Evolutionary conservation across 768 basidiomycete species (phyloP).

Genomic region (Kwoniella bestiolae): DNA sequence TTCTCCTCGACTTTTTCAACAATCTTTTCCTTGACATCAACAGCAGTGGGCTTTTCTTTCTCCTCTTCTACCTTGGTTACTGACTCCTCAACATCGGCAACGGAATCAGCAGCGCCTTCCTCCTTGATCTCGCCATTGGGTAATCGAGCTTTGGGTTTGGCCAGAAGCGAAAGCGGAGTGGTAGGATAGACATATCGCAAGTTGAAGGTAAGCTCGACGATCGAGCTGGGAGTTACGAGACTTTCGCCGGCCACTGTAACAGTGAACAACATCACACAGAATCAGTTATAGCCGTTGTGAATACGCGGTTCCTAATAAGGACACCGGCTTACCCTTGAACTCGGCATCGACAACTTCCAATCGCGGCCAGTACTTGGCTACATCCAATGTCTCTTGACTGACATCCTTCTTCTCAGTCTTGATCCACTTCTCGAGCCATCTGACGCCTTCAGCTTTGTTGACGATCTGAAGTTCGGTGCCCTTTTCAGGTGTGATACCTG

Average conservation of each 20-base stretch:
- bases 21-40: conserved; percentile 43
- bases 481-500: conserved; percentile 64
- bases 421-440: conserved; percentile 57
- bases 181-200: conserved; percentile 70
- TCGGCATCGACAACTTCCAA: conserved; percentile 78
- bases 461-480: conserved; percentile 47
- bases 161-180: conserved; percentile 25
- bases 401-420: conserved; percentile 38
- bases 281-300: not conserved
- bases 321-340: conserved; percentile 72
- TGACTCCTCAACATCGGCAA: conserved; percentile 54
- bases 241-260: conserved; percentile 86
- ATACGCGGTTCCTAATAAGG: not conserved
- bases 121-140: conserved; percentile 31
- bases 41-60: conserved; percentile 60
- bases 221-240: conserved; percentile 80
- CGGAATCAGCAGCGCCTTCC: conserved; percentile 44
- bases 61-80: conserved; percentile 53
- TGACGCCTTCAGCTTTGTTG: conserved; percentile 61
- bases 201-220: conserved; percentile 84
- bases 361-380: conserved; percentile 67
- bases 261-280: conserved; percentile 4
- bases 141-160: conserved; percentile 4
- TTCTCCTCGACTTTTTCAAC: conserved; percentile 24
- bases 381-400: conserved; percentile 65